These are phyloP conservation scores for Fonsecaea pugnacius DNA, from an alignment of 2,329 filamentous ascomycete species.

Conservation along the genomic window DNA sequence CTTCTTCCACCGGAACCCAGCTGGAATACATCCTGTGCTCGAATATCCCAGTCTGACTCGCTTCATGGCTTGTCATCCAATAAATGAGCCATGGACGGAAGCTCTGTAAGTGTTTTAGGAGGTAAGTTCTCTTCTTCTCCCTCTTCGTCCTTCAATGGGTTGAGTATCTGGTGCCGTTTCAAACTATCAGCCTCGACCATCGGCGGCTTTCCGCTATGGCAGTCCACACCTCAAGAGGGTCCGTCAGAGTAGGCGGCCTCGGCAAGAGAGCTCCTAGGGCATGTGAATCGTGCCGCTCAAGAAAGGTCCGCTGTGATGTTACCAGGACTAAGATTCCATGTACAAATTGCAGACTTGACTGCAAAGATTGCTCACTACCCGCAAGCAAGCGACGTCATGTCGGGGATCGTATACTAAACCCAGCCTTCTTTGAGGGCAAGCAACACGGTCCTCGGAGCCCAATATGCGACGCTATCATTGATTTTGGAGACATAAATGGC, in stretches of 20 bases:
- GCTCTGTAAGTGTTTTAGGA: slow-evolving; percentile 3
- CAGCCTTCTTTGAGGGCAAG: slow-evolving; percentile 22
- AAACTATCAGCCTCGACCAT: not conserved
- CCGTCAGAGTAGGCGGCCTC: slow-evolving; percentile 39
- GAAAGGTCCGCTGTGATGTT: slow-evolving; percentile 93
- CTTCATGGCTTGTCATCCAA: not conserved
- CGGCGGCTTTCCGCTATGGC: slow-evolving; percentile 6
- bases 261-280: slow-evolving; percentile 88
- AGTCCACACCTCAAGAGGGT: not conserved
- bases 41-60: not conserved
- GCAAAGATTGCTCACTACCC: slow-evolving; percentile 63
- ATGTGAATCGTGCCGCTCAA: slow-evolving; percentile 82
- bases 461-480: slow-evolving; percentile 31
- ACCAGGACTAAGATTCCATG: slow-evolving; percentile 83
- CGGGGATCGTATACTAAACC: slow-evolving; percentile 32
- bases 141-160: not conserved
- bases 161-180: not conserved
- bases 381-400: slow-evolving; percentile 75
- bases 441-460: slow-evolving; percentile 21
- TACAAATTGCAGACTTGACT: slow-evolving; percentile 73
- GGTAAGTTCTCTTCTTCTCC: not conserved
- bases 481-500: slow-evolving; percentile 24
- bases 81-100: slow-evolving; percentile 4
- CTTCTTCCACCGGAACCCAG: slow-evolving; percentile 12
- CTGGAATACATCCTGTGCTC: not conserved